These are phyloP conservation scores for Patellaria atrata DNA, from an alignment of 495 filamentous ascomycete genomes.

Conservation along the genomic window DNA sequence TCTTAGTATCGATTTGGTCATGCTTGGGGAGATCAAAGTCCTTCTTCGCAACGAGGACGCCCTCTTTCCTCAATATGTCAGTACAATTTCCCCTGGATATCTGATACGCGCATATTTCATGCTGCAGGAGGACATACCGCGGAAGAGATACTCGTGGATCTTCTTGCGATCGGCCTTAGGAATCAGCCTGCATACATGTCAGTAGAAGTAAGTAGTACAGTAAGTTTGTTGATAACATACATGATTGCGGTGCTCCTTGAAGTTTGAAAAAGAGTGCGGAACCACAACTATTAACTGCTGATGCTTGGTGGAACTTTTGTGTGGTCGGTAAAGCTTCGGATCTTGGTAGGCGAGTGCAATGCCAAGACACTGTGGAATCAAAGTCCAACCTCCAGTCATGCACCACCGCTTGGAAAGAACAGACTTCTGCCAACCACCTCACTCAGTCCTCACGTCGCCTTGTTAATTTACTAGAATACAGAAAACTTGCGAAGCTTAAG, in stretches of 20 bases:
- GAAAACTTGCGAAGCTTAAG: no score
- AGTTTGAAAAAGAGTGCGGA: no score
- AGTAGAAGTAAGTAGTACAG: slow-evolving; percentile 3
- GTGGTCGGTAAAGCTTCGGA: no score
- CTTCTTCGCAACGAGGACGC: slow-evolving; percentile 97
- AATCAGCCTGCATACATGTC: slow-evolving; percentile 58
- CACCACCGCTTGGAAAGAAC: no score
- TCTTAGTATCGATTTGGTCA: slow-evolving; percentile 92
- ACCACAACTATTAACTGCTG: no score
- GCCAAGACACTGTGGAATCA: no score
- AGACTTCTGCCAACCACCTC: no score
- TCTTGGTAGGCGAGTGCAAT: no score
- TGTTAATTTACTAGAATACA: no score
- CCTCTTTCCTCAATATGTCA: slow-evolving; percentile 49
- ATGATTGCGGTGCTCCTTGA: slow-evolving; percentile 46
- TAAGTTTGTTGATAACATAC: slow-evolving; percentile 21
- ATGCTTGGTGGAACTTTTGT: no score
- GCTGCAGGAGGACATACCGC: slow-evolving; percentile 41
- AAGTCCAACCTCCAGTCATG: no score
- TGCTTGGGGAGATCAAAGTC: slow-evolving; percentile 92
- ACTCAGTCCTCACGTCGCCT: no score
- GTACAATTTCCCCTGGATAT: slow-evolving; percentile 17
- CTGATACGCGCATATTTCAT: slow-evolving; percentile 7
- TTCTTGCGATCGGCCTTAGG: slow-evolving; percentile 99
- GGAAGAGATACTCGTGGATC: slow-evolving; percentile 99